These are phyloP conservation scores for Cercospora beticola DNA, from an alignment of 2,329 filamentous ascomycete species.

Conservation along the genomic window DNA sequence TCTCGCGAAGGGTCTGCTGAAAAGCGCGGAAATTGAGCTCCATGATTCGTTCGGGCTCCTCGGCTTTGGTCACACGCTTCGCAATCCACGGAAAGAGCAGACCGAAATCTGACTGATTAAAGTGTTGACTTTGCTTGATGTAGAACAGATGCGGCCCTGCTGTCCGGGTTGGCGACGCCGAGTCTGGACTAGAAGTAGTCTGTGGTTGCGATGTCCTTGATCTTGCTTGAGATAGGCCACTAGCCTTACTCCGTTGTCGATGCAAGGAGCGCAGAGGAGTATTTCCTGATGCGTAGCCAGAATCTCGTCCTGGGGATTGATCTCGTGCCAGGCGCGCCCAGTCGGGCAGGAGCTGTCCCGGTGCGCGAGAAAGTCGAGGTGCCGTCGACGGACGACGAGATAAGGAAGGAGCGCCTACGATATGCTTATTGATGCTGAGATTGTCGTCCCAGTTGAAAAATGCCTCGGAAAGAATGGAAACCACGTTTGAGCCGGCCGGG, in stretches of 20 bases:
- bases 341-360: conserved; percentile 31
- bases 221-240: conserved; percentile 24
- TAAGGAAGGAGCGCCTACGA: conserved; percentile 48
- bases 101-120: conserved; percentile 81
- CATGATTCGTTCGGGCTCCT: conserved; percentile 77
- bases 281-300: conserved; percentile 35
- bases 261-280: conserved; percentile 24
- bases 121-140: conserved; percentile 69
- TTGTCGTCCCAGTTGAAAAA: conserved; percentile 79
- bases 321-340: conserved; percentile 32
- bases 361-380: conserved; percentile 31
- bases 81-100: conserved; percentile 72
- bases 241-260: conserved; percentile 29
- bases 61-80: conserved; percentile 51
- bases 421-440: conserved; percentile 65
- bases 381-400: conserved; percentile 33
- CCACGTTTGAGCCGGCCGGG: conserved; percentile 55
- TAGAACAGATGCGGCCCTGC: conserved; percentile 69
- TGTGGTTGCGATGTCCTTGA: conserved; percentile 12
- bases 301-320: conserved; percentile 35
- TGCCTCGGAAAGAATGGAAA: conserved; percentile 72
- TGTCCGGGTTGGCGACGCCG: conserved; percentile 13
- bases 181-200: conserved; percentile 1
- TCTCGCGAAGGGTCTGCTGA: conserved; percentile 65
- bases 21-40: conserved; percentile 79